Conservation (phyloP, 495 filamentous ascomycete genomes). For the Aeminium ludgeri region DNA sequence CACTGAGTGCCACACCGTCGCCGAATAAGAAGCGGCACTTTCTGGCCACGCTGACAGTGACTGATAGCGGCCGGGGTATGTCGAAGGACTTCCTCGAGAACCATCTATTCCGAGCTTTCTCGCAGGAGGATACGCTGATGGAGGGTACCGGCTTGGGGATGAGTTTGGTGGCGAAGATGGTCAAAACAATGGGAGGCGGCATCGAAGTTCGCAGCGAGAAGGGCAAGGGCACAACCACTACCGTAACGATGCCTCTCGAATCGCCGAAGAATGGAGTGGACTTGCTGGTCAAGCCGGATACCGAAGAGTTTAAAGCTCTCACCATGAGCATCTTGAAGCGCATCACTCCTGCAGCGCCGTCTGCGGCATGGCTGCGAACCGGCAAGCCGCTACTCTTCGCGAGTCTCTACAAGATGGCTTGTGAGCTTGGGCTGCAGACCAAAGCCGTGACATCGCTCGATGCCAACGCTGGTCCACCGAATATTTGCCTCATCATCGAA, state of each 20-base stretch:
- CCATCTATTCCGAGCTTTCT: conserved; percentile 19
- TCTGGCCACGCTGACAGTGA: conserved; percentile 14
- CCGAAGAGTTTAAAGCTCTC: no score
- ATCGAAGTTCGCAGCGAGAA: conserved; percentile 15
- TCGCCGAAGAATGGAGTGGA: no score
- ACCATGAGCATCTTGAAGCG: no score
- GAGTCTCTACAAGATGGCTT: neutral
- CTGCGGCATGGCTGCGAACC: neutral
- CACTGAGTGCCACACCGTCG: neutral
- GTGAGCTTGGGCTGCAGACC: no score
- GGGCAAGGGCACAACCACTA: conserved; percentile 11
- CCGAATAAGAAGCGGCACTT: no score
- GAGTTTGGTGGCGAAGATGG: conserved; percentile 20
- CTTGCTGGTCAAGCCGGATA: neutral
- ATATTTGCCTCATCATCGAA: conserved; percentile 6
- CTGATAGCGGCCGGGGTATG: conserved; percentile 23
- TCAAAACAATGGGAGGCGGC: conserved; percentile 16
- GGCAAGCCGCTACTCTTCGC: conserved; percentile 6
- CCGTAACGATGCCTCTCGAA: neutral
- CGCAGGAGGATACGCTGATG: conserved; percentile 20
- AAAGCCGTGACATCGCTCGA: no score
- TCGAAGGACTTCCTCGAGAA: conserved; percentile 15
- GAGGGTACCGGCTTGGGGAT: conserved; percentile 25
- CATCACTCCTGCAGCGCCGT: neutral
- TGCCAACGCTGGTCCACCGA: no score